phyloP scores from a whole-genome alignment of 768 basidiomycete species.

The Scleroderma bovista region DNA sequence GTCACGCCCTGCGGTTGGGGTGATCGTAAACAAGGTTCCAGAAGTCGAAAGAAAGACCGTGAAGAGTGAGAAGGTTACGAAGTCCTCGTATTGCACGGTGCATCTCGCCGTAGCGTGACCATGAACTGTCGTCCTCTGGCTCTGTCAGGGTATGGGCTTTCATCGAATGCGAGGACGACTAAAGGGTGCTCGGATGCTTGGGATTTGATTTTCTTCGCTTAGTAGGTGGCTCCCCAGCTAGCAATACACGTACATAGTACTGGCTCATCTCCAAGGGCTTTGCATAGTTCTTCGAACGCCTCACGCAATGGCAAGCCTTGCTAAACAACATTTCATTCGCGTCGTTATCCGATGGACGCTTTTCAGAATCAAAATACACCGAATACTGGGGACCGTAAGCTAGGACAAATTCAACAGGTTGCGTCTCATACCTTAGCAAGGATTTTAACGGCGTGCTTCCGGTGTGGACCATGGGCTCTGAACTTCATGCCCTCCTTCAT shows the following conservation, averaged over 20 bases:
- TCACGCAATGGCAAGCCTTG: background rate
- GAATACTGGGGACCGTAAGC: too few relatives aligned
- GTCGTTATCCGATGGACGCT: too few relatives aligned
- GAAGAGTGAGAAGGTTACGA: conserved; percentile 4
- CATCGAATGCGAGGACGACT: conserved; percentile 22
- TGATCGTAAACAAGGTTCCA: conserved; percentile 11
- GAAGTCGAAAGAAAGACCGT: conserved; percentile 20
- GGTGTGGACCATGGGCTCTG: background rate
- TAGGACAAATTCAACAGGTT: too few relatives aligned
- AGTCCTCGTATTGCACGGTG: too few relatives aligned
- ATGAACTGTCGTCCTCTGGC: too few relatives aligned
- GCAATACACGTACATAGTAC: background rate
- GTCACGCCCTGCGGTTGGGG: conserved; percentile 7
- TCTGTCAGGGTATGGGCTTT: conserved; percentile 12
- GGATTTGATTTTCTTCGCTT: background rate
- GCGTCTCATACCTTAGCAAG: too few relatives aligned
- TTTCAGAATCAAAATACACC: too few relatives aligned
- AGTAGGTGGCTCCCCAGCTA: too few relatives aligned
- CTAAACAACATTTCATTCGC: too few relatives aligned
- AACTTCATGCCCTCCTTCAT: conserved; percentile 1
- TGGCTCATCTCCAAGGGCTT: background rate
- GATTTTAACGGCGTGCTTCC: too few relatives aligned
- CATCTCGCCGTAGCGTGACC: too few relatives aligned
- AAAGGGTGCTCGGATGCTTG: background rate
- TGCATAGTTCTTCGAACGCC: background rate